These are phyloP conservation scores for Arthrobotrys sinensis DNA, from an alignment of 2,329 filamentous ascomycete genomes.

Conservation along the genomic window DNA sequence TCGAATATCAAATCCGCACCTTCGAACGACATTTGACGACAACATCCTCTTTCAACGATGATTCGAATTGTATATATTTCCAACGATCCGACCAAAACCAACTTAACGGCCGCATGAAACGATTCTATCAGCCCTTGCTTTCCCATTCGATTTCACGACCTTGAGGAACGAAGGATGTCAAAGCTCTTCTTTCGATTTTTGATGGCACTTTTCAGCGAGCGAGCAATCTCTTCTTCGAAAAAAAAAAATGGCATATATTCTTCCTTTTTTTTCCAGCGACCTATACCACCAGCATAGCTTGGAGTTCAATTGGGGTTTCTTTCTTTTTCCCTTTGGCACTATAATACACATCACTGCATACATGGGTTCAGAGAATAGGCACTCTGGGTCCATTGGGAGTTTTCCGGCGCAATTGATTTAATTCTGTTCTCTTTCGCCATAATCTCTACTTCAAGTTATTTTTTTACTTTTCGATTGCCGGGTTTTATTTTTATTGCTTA, in stretches of 20 bases:
- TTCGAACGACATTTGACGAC: slow-evolving; percentile 27
- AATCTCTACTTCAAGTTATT: slow-evolving; percentile 15
- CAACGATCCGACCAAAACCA: slow-evolving; percentile 22
- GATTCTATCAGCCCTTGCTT: slow-evolving; percentile 12
- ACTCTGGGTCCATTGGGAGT: slow-evolving; percentile 51
- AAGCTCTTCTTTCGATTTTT: slow-evolving; percentile 54
- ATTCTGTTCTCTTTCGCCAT: background rate
- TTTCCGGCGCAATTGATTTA: slow-evolving; percentile 46
- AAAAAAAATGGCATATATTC: slow-evolving; percentile 30
- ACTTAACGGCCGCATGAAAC: slow-evolving; percentile 58
- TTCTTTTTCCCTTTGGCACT: slow-evolving; percentile 12
- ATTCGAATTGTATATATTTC: slow-evolving; percentile 51
- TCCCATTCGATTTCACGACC: slow-evolving; percentile 51
- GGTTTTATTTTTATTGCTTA: slow-evolving; percentile 53
- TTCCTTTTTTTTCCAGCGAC: slow-evolving; percentile 38
- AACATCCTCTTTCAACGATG: slow-evolving; percentile 1
- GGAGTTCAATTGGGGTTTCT: slow-evolving; percentile 55
- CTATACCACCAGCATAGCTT: slow-evolving; percentile 57
- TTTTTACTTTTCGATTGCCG: slow-evolving; percentile 16
- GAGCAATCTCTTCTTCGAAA: slow-evolving; percentile 40
- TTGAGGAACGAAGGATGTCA: slow-evolving; percentile 56
- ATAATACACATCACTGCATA: slow-evolving; percentile 53
- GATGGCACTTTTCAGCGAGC: slow-evolving; percentile 58
- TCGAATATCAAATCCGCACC: slow-evolving; percentile 19
- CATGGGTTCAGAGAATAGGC: slow-evolving; percentile 27